Conservation (phyloP, 208 protist genomes). For the Herpetomonas tarakana region DNA sequence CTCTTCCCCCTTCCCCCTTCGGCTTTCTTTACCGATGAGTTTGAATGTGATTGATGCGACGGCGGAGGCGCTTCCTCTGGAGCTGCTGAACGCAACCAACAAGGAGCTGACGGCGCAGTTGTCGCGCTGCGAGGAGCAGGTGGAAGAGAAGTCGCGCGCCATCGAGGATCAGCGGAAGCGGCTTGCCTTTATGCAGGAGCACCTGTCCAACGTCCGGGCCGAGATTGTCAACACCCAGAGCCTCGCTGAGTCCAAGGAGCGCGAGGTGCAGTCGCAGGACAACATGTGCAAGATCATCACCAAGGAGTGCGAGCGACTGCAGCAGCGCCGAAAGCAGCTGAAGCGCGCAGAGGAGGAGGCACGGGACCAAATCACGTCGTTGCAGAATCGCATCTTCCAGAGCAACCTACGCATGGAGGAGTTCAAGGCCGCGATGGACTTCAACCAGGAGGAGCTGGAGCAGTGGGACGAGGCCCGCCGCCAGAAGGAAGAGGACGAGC, state of each 20-base stretch:
- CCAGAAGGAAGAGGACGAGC: conserved; percentile 94
- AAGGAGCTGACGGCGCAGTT: conserved; percentile 83
- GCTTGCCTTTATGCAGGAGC: conserved; percentile 87
- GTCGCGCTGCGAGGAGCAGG: conserved; percentile 59
- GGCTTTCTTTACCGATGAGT: conserved; percentile 23
- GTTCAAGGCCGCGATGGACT: conserved; percentile 88
- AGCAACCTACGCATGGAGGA: conserved; percentile 91
- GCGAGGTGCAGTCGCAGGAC: conserved; percentile 91
- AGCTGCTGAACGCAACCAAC: conserved; percentile 84
- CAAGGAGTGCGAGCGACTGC: conserved; percentile 75
- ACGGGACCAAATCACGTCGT: conserved; percentile 55
- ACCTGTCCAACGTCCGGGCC: conserved; percentile 86
- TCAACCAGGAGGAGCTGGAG: conserved; percentile 94
- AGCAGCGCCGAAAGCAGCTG: conserved; percentile 51
- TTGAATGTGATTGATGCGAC: conserved; percentile 77
- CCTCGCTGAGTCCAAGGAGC: conserved; percentile 82
- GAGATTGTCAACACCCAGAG: conserved; percentile 90
- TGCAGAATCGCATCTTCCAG: conserved; percentile 88
- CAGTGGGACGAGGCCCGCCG: conserved; percentile 91
- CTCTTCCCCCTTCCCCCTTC: conserved; percentile 1
- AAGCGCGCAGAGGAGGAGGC: conserved; percentile 46
- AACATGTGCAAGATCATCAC: conserved; percentile 89
- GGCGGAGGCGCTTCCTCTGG: conserved; percentile 75
- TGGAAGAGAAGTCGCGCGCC: conserved; percentile 41
- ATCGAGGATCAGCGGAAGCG: conserved; percentile 82